phyloP scores from a whole-genome alignment of 768 basidiomycete species.

The Amanita fuliginea region DNA sequence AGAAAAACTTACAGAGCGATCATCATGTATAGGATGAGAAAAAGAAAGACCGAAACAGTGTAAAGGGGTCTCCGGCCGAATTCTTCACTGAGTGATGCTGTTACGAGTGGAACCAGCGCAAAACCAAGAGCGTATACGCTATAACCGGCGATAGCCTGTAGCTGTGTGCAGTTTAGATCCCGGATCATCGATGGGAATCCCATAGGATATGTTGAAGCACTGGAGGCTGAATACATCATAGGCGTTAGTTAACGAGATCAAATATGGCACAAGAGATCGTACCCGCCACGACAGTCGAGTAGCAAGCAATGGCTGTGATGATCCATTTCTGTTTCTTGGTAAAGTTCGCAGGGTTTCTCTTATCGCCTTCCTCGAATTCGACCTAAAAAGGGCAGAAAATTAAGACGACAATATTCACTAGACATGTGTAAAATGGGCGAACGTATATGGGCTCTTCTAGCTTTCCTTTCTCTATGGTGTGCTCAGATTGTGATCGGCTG shows the following conservation, averaged over 20 bases:
- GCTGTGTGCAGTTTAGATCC: conserved; percentile 32
- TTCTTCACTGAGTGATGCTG: conserved; percentile 65
- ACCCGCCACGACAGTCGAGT: conserved; percentile 38
- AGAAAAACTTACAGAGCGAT: conserved; percentile 26
- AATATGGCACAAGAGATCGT: conserved; percentile 7
- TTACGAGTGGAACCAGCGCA: conserved; percentile 49
- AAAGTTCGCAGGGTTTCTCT: conserved; percentile 29
- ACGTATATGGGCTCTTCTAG: neutral
- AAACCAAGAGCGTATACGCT: conserved; percentile 51
- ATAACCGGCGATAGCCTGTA: conserved; percentile 37
- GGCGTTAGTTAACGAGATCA: neutral
- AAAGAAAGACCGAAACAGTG: conserved; percentile 35
- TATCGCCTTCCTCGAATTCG: conserved; percentile 16
- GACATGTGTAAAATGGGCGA: neutral
- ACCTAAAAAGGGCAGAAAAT: neutral
- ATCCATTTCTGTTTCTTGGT: conserved; percentile 16
- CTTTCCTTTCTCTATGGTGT: neutral
- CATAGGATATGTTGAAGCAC: conserved; percentile 40
- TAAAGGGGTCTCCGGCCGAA: conserved; percentile 57
- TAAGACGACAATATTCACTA: neutral
- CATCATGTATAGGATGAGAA: conserved; percentile 40
- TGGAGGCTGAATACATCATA: conserved; percentile 28
- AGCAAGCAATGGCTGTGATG: conserved; percentile 30
- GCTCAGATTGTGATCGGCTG: neutral
- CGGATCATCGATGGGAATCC: conserved; percentile 48